A percentile compares a stretch with the other conserved stretches of the same genome.
Evolutionary conservation across 139 green algal species (phyloP).

Genomic region (Auxenochlorella pyrenoidosa): DNA sequence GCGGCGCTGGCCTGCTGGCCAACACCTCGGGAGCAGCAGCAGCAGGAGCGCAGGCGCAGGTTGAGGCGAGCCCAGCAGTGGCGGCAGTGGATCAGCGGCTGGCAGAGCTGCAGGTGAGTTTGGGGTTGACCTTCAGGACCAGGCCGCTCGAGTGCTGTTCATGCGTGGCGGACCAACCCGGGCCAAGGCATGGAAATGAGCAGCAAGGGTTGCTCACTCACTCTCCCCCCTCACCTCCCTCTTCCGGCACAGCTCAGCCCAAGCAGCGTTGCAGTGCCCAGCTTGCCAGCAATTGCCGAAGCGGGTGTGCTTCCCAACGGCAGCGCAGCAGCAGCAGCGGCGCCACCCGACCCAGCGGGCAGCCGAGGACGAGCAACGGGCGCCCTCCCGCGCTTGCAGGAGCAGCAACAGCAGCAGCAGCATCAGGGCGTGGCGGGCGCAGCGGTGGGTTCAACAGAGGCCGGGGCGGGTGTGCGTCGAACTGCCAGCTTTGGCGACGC

Average conservation of each 20-base stretch:
- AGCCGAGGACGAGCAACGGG: neutral
- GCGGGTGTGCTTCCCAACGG: neutral
- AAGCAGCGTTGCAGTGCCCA: too few species aligned
- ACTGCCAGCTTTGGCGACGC: constrained; percentile 31
- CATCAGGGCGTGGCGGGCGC: neutral
- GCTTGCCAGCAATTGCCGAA: neutral
- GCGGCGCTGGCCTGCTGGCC: constrained; percentile 13
- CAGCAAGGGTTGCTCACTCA: too few species aligned
- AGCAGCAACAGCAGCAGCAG: neutral
- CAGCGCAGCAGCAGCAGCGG: too few species aligned
- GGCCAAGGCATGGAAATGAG: too few species aligned
- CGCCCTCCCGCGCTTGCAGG: neutral
- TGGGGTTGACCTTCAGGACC: too few species aligned
- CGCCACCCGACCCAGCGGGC: neutral
- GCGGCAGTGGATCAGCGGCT: neutral
- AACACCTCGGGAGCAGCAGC: neutral
- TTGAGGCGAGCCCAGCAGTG: neutral
- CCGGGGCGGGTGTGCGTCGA: neutral
- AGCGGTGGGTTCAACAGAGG: too few species aligned
- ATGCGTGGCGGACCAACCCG: too few species aligned
- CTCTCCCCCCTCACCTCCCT: too few species aligned
- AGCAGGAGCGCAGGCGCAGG: neutral
- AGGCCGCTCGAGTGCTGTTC: too few species aligned
- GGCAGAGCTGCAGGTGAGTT: too few species aligned
- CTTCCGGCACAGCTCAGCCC: too few species aligned